Conservation (phyloP, 768 basidiomycete species). For the Lentinula detonsa region DNA sequence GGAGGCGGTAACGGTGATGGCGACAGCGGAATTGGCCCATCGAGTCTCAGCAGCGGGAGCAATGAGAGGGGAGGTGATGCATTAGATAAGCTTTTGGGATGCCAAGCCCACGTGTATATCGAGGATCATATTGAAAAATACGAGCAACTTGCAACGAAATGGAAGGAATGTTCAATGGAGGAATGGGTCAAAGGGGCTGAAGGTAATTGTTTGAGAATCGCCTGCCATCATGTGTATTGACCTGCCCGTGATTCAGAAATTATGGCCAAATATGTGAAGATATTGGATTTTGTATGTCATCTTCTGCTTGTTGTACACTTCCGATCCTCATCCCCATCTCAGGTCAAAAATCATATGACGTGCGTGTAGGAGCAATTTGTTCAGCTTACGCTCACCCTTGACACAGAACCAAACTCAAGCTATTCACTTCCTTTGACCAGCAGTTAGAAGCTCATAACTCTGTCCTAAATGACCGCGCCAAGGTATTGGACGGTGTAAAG, state of each 20-base stretch:
- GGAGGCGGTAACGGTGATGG: background rate
- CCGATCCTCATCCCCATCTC: background rate
- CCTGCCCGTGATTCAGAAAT: conserved; percentile 29
- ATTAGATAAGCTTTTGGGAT: conserved; percentile 27
- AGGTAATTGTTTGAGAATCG: conserved; percentile 22
- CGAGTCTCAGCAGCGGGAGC: background rate
- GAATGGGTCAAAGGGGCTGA: conserved; percentile 53
- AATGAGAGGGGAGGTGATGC: background rate
- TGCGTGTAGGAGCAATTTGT: conserved; percentile 17
- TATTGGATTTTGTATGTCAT: conserved; percentile 44
- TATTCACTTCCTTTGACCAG: conserved; percentile 38
- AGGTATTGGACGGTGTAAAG: conserved; percentile 29
- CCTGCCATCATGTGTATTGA: background rate
- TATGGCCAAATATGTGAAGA: conserved; percentile 30
- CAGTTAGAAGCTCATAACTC: conserved; percentile 34
- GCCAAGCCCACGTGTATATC: conserved; percentile 36
- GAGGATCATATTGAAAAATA: conserved; percentile 37
- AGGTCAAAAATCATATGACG: conserved; percentile 49
- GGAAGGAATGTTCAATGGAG: conserved; percentile 42
- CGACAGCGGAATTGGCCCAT: background rate
- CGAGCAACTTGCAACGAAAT: conserved; percentile 35
- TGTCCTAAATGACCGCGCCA: conserved; percentile 33
- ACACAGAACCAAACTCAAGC: conserved; percentile 37
- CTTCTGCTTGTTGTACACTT: background rate
- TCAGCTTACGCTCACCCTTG: background rate